Percentiles rank a stretch among this genome's conserved stretches.
Evolutionary conservation across 176 grass and related monocot genomes (phyloP).

Genomic region (Triticum aestivum): IWGSC_CS_RefSeq_v2.1 NC_057796.1:435649465-435649964

Average conservation of each 20-base stretch:
- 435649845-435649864: not conserved
- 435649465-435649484: constrained; percentile 88
- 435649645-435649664: constrained; percentile 38
- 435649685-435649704: not conserved
- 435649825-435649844: not conserved
- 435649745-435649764: not conserved
- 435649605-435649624: constrained; percentile 86
- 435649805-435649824: not conserved
- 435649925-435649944: no score
- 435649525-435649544: constrained; percentile 58
- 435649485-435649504: constrained; percentile 66
- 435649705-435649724: not conserved
- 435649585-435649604: constrained; percentile 64
- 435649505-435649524: constrained; percentile 60
- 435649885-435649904: not conserved
- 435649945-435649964: constrained; percentile 3
- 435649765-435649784: not conserved
- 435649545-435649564: constrained; percentile 73
- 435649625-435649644: constrained; percentile 75
- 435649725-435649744: not conserved
- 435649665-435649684: not conserved
- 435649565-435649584: constrained; percentile 84
- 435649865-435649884: not conserved
- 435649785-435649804: not conserved
- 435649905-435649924: no score